Conservation (phyloP, 176 grass and related monocot species). For the Aechmea fasciata region DNA sequence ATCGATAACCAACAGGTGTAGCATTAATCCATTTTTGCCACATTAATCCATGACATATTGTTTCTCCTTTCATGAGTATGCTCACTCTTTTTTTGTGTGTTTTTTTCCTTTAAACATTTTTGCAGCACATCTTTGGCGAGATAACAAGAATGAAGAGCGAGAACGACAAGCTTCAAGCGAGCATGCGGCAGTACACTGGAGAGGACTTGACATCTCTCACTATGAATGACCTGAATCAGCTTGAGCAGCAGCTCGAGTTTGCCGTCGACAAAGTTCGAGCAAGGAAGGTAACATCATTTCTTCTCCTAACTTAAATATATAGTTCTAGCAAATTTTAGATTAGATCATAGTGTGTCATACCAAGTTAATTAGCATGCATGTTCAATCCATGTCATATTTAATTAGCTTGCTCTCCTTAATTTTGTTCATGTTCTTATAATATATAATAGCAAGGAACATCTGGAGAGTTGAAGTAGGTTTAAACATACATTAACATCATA, state of each 20-base stretch:
- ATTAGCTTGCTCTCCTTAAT: too few species aligned
- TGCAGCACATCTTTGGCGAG: slow-evolving; percentile 61
- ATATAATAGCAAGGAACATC: too few species aligned
- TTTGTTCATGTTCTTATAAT: too few species aligned
- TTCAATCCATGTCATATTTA: too few species aligned
- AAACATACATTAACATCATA: too few species aligned
- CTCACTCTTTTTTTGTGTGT: too few species aligned
- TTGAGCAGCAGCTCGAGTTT: slow-evolving; percentile 68
- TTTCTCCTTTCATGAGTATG: too few species aligned
- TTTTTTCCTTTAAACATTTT: neutral
- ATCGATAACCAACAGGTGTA: slow-evolving; percentile 54
- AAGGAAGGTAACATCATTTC: slow-evolving; percentile 36
- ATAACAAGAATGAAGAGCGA: slow-evolving; percentile 80
- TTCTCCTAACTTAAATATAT: too few species aligned
- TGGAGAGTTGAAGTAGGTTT: too few species aligned
- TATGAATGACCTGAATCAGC: slow-evolving; percentile 41
- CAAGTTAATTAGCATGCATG: too few species aligned
- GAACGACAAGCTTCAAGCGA: slow-evolving; percentile 45
- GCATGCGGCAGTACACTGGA: slow-evolving; percentile 57
- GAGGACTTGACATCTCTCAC: slow-evolving; percentile 58
- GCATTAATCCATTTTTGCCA: neutral
- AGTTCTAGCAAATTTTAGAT: too few species aligned
- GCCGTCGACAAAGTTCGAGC: slow-evolving; percentile 45
- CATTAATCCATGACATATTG: neutral
- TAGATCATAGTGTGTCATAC: too few species aligned